Base-by-base conservation (phyloP, 305 asterid species). In the Vinca major region DNA sequence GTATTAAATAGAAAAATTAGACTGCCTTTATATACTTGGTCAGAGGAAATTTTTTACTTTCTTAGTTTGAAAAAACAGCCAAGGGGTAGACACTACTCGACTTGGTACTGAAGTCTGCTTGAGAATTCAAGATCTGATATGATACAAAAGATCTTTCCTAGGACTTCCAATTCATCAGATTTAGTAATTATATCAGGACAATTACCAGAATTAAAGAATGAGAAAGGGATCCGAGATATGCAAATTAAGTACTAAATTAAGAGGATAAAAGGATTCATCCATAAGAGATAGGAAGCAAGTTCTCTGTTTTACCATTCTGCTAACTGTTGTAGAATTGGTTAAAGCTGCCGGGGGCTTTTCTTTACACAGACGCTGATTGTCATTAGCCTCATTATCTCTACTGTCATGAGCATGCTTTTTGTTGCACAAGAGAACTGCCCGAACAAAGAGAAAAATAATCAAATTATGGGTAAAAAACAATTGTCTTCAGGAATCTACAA, bases 291-390 rank as follows among this genome's bases (percentile, higher is more conserved):
- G n/a, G 53, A 67, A 51, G 37, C 37, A 62, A 52, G 51, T 2
- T 62, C 43, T 16, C 21, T 66, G 52, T 62, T 72, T 81, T 80
- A 91, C 96, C 88, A 47, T 74, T 75, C 74, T 77, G 73, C 80
- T 78, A 47, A 62, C 60, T 45, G 81, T 62, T 50, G 82, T 75
- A 71, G 84, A 74, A 75, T 81, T 85, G 45, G 70, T 50, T 14
- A 52, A 47, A 71, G 74, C 63, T 20, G 77, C 49, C 49, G 69
- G 75, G 54, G 79, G 83, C 74, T 71, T 68, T 50, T 73, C 89
- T 70, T 71, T 87, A 74, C 62, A 49, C 12, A 71, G 72, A 69
- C 74, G 68, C 72, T 82, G 85, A 66, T 71, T 83, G 63, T 67
- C 72, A 71, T 70, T 72, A 48, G 69, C 75, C 63, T 77, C 81